These are phyloP conservation scores for Salvia rosmarinus DNA, from an alignment of 257 asterid species.

Conservation along the genomic window DNA sequence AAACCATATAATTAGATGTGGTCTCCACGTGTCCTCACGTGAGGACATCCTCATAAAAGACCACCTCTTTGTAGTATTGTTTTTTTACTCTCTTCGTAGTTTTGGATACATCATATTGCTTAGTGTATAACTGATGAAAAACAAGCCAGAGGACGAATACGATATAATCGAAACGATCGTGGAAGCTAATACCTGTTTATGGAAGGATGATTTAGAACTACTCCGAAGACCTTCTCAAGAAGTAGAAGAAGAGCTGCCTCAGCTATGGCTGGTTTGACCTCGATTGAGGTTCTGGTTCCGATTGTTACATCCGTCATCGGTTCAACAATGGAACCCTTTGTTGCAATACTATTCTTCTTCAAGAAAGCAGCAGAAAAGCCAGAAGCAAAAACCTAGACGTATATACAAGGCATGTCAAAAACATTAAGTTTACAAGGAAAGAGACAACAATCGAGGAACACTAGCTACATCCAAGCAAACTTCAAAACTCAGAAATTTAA, in stretches of 20 bases:
- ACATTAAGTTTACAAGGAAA: slow-evolving; percentile 6
- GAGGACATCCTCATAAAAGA: too few relatives aligned
- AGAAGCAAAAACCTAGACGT: slow-evolving; percentile 80
- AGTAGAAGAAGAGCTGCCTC: slow-evolving; percentile 71
- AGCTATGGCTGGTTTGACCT: slow-evolving; percentile 66
- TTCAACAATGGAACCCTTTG: slow-evolving; percentile 52
- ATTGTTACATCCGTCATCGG: slow-evolving; percentile 37
- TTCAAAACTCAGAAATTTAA: neutral
- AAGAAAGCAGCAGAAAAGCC: slow-evolving; percentile 94
- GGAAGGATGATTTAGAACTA: slow-evolving; percentile 73
- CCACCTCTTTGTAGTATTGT: too few relatives aligned
- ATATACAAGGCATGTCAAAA: slow-evolving; percentile 12
- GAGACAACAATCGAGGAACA: neutral
- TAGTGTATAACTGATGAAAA: too few relatives aligned
- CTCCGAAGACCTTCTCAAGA: slow-evolving; percentile 75
- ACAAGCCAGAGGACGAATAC: neutral
- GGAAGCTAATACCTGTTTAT: slow-evolving; percentile 62
- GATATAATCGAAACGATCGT: neutral
- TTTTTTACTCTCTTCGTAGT: too few relatives aligned
- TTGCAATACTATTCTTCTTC: slow-evolving; percentile 80
- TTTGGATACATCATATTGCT: too few relatives aligned
- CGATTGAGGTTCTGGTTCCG: slow-evolving; percentile 54
- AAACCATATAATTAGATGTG: too few relatives aligned
- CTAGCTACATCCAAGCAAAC: neutral
- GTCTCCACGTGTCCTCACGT: too few relatives aligned